Conservation (phyloP, 371 early-diverging fungal genomes). For the Zychaea mexicana region DNA sequence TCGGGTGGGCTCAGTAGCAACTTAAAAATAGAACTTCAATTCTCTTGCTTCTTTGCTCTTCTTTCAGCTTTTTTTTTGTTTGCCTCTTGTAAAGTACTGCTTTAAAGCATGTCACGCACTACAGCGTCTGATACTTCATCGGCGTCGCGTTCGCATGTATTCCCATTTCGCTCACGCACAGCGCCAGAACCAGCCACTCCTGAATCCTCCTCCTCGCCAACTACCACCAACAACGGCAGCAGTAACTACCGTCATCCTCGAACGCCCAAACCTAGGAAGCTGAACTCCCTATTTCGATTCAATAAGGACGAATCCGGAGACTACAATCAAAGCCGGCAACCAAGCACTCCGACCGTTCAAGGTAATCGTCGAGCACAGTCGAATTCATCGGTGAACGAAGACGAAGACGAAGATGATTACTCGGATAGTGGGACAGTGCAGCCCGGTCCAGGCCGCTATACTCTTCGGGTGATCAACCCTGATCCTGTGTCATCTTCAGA, state of each 20-base stretch:
- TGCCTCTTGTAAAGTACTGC: background rate
- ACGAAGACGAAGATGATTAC: constrained; percentile 16
- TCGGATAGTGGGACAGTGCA: constrained; percentile 9
- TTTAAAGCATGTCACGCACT: constrained; percentile 4
- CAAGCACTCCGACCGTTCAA: background rate
- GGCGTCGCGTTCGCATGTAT: constrained; percentile 4
- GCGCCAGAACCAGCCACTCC: background rate
- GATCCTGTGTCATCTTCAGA: constrained; percentile 21
- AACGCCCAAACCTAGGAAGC: constrained; percentile 7
- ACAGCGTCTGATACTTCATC: background rate
- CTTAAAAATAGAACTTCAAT: constrained; percentile 3
- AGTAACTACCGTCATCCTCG: background rate
- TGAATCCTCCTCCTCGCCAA: background rate
- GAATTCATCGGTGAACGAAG: background rate
- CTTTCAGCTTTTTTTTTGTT: constrained; percentile 5
- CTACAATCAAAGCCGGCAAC: constrained; percentile 2
- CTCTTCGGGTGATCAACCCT: constrained; percentile 28
- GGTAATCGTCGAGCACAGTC: background rate
- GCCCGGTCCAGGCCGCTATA: constrained; percentile 10
- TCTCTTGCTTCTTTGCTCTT: background rate
- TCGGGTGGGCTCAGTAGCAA: background rate
- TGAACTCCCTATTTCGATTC: constrained; percentile 14
- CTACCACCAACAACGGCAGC: background rate
- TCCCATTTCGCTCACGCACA: constrained; percentile 14
- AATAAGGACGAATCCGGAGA: background rate